Evolutionary conservation across 805 yeast genomes (phyloP).

Genomic region (Zygosaccharomyces kombuchaensis): DNA sequence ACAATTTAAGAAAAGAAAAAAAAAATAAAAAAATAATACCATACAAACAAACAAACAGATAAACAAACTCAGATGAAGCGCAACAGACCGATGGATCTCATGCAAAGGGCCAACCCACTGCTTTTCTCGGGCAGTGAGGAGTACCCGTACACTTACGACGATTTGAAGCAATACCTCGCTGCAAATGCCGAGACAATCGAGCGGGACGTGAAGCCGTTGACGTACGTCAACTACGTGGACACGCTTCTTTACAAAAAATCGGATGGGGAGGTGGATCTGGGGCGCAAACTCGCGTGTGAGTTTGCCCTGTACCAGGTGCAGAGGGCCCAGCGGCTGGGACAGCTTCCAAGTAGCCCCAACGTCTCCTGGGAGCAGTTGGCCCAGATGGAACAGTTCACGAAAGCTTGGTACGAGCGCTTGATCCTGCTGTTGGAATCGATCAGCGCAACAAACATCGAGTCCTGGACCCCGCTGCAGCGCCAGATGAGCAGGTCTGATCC

Average conservation of each 20-base stretch:
- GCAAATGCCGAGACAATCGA: constrained; percentile 13
- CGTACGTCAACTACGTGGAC: constrained; percentile 27
- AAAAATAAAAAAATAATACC: neutral
- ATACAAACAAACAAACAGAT: neutral
- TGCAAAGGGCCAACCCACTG: constrained; percentile 28
- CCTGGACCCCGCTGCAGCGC: neutral
- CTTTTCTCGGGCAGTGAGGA: constrained; percentile 27
- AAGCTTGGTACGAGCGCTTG: constrained; percentile 22
- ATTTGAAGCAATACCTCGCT: constrained; percentile 24
- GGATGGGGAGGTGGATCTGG: constrained; percentile 22
- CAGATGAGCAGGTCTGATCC: constrained; percentile 7
- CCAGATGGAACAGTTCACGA: constrained; percentile 11
- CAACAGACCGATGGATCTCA: constrained; percentile 8
- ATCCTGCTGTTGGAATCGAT: constrained; percentile 17
- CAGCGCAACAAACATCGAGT: constrained; percentile 21
- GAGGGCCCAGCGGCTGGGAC: constrained; percentile 10
- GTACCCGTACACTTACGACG: constrained; percentile 29
- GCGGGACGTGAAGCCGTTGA: constrained; percentile 15
- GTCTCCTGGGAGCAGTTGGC: constrained; percentile 14
- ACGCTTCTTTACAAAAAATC: constrained; percentile 20
- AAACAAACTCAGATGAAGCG: constrained; percentile 4
- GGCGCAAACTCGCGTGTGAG: constrained; percentile 29
- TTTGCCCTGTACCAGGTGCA: constrained; percentile 28
- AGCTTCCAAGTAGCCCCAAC: neutral
- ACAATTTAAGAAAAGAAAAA: neutral